Evolutionary conservation across 176 grass and related monocot genomes (phyloP).

Genomic region (bread wheat (Triticum aestivum)): DNA sequence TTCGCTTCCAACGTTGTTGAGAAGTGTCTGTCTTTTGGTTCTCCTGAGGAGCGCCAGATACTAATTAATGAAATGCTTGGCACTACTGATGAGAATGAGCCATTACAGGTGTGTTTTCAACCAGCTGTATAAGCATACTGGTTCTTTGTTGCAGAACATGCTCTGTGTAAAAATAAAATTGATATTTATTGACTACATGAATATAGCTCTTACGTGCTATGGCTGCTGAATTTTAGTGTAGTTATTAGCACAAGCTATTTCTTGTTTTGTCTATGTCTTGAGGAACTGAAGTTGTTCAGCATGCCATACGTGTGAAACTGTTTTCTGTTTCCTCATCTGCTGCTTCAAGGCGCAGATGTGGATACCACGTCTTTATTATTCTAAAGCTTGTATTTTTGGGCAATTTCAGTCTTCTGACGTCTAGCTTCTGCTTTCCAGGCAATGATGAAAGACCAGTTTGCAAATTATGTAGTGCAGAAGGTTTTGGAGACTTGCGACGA

Average conservation of each 20-base stretch:
- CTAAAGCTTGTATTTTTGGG: conserved; percentile 8
- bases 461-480: conserved; percentile 96
- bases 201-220: background rate
- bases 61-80: conserved; percentile 95
- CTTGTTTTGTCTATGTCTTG: background rate
- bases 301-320: background rate
- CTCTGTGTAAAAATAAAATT: background rate
- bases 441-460: conserved; percentile 99
- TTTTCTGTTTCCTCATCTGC: background rate
- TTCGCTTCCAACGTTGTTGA: conserved; percentile 97
- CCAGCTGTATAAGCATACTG: background rate
- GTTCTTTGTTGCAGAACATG: background rate
- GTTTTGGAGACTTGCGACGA: conserved; percentile 95
- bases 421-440: conserved; percentile 40
- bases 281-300: background rate
- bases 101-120: conserved; percentile 72
- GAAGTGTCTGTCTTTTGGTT: conserved; percentile 88
- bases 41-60: conserved; percentile 68
- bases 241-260: background rate
- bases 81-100: conserved; percentile 94
- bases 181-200: background rate
- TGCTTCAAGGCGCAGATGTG: background rate
- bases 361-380: background rate
- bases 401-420: conserved; percentile 22
- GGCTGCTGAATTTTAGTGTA: background rate